A percentile compares a stretch with the other conserved stretches of the same genome.
These are phyloP conservation scores for Noccaea bulbosa DNA, from an alignment of 345 rosid species.

Conservation along the genomic window DNA sequence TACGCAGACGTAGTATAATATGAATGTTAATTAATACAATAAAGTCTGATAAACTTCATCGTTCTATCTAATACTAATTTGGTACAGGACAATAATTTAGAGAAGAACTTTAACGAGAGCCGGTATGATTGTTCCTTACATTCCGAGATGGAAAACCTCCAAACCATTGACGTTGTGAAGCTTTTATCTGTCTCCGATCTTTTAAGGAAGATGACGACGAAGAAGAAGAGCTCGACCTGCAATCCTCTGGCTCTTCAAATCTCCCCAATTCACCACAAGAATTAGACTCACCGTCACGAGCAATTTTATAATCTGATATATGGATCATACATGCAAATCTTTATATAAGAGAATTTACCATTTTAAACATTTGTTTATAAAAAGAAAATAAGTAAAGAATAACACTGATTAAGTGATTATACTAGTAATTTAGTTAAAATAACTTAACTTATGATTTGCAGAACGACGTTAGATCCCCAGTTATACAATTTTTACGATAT, in stretches of 20 bases:
- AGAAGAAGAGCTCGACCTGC: slow-evolving; percentile 49
- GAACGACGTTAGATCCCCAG: neutral
- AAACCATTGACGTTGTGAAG: slow-evolving; percentile 30
- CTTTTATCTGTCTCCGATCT: slow-evolving; percentile 31
- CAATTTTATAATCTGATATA: slow-evolving; percentile 21
- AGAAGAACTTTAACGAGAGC: slow-evolving; percentile 39
- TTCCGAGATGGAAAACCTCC: slow-evolving; percentile 47
- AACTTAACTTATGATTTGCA: neutral
- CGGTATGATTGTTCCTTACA: slow-evolving; percentile 25
- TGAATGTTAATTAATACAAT: slow-evolving; percentile 7
- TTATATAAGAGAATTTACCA: neutral
- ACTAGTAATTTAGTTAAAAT: neutral
- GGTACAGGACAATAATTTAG: neutral
- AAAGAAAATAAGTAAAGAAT: neutral
- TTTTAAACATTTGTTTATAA: neutral
- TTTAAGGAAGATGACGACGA: slow-evolving; percentile 45
- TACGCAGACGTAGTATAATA: neutral
- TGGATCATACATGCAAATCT: neutral
- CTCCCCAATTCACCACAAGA: slow-evolving; percentile 36
- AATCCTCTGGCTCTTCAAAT: slow-evolving; percentile 19
- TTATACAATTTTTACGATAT: neutral
- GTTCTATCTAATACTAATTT: slow-evolving; percentile 5
- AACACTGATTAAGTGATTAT: no score
- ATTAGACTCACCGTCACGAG: slow-evolving; percentile 9
- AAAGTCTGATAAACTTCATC: slow-evolving; percentile 8